Base-by-base conservation (phyloP, 1,139 yeast species). In the Suhomyces taliae region DNA sequence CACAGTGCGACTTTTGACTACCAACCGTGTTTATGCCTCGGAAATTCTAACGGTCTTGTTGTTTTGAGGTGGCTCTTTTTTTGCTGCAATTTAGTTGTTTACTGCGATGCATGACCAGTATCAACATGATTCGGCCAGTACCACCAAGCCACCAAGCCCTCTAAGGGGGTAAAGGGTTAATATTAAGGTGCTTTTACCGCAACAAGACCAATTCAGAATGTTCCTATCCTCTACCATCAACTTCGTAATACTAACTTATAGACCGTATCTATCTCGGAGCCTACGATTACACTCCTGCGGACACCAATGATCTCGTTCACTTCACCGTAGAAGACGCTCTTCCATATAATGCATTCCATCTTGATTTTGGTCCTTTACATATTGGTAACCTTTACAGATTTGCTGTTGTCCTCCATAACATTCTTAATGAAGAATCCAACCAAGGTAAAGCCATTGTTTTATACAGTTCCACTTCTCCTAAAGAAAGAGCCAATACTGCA, bases 341-440 rank as follows among this genome's bases (percentile, higher is more conserved):
- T 43, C 95, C 95, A 6, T 93, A 93, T 66, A 93, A 93, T 63
- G 79, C 96, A 11, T 93, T 93, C 71, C 96, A 93, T 65, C 79
- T 91, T 55, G 99, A 93, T 66, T 93, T 93, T 67, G 99, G 99
- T 37, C 99, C 99, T 1, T 72, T 93, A 53, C 95, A 93, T 61
- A 84, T 93, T 46, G 98, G 97, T 1, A 95, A 87, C 65, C 72
- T 93, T 50, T 93, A 93, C 69, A 78, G 99, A 46, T 93, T 93
- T 72, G 99, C 99, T 0, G 97, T 93, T 26, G 86, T 88, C 14
- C 78, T 93, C 51, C 99, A 93, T 64, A 95, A 91, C 61, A 86
- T 91, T 45, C 76, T 93, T 55, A 91, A 91, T 59, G 95, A 89
- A 57, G 88, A 88, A 37, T 79, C 79, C 12, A 91, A 90, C 64